Conservation (phyloP, 495 filamentous ascomycete genomes). For the Tuber aestivum region DNA sequence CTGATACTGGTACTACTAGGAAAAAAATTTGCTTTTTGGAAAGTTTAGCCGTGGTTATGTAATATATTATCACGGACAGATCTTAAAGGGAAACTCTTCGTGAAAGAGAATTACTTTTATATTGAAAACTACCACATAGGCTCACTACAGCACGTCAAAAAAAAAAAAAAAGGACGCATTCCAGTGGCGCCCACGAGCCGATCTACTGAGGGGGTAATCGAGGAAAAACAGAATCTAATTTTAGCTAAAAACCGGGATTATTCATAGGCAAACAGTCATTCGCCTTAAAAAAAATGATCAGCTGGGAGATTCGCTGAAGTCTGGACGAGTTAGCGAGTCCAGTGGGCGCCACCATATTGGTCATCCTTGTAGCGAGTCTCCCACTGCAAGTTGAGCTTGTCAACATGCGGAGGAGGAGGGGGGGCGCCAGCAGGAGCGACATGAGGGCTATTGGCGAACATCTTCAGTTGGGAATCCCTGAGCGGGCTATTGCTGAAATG, state of each 20-base stretch:
- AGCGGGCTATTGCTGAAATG: not conserved
- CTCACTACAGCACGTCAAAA: not conserved
- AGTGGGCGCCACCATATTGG: not conserved
- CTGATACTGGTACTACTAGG: too few relatives aligned
- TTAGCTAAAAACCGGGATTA: not conserved
- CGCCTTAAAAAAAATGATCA: not conserved
- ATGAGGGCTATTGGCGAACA: not conserved
- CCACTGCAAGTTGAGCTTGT: conserved; percentile 30
- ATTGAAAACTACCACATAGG: not conserved
- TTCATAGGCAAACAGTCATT: not conserved
- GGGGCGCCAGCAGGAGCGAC: not conserved
- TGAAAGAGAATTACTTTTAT: not conserved
- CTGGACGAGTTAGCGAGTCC: not conserved
- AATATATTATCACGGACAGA: not conserved
- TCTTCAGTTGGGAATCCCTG: not conserved
- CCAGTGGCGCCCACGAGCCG: not conserved
- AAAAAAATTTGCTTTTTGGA: not conserved
- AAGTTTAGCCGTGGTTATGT: not conserved
- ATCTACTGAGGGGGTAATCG: not conserved
- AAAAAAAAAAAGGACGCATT: not conserved
- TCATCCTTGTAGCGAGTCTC: conserved; percentile 22
- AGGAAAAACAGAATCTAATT: not conserved
- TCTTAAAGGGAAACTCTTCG: not conserved
- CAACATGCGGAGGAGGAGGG: conserved; percentile 13
- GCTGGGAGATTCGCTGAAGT: not conserved